Conservation (phyloP, 768 basidiomycete species). For the Mrakia frigida region DNA sequence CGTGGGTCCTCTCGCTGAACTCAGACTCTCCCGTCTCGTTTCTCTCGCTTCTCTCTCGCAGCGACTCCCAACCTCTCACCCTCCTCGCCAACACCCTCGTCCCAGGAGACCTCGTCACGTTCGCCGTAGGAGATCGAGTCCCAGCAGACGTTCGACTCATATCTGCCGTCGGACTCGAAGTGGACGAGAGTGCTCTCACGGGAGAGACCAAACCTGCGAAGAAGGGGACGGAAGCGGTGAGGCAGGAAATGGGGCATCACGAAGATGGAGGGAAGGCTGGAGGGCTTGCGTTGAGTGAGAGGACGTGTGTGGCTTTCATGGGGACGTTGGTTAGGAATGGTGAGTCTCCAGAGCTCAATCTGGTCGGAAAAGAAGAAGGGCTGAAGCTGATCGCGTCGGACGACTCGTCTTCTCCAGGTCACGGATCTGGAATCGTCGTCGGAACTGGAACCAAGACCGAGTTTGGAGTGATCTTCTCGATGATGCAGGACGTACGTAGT, state of each 20-base stretch:
- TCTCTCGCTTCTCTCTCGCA: constrained; percentile 32
- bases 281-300: constrained; percentile 61
- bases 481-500: constrained; percentile 85
- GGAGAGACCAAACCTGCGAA: constrained; percentile 79
- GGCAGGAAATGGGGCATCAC: constrained; percentile 32
- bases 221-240: constrained; percentile 60
- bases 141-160: constrained; percentile 87
- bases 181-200: constrained; percentile 92
- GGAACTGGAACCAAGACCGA: constrained; percentile 80
- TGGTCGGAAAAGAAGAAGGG: not conserved
- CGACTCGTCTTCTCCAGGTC: constrained; percentile 48
- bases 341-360: constrained; percentile 40
- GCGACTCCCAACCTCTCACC: constrained; percentile 63
- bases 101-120: constrained; percentile 84
- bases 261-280: constrained; percentile 9
- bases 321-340: constrained; percentile 89
- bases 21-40: too few species aligned
- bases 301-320: constrained; percentile 88
- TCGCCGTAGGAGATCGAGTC: constrained; percentile 85
- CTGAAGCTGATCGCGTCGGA: constrained; percentile 21
- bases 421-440: constrained; percentile 81
- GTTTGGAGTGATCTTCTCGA: constrained; percentile 91
- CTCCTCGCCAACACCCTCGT: constrained; percentile 96
- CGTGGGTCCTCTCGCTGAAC: not conserved
- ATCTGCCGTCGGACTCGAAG: constrained; percentile 76